Evolutionary conservation across 305 asterid genomes (phyloP).

Genomic region (Euphrasia arctica): DNA sequence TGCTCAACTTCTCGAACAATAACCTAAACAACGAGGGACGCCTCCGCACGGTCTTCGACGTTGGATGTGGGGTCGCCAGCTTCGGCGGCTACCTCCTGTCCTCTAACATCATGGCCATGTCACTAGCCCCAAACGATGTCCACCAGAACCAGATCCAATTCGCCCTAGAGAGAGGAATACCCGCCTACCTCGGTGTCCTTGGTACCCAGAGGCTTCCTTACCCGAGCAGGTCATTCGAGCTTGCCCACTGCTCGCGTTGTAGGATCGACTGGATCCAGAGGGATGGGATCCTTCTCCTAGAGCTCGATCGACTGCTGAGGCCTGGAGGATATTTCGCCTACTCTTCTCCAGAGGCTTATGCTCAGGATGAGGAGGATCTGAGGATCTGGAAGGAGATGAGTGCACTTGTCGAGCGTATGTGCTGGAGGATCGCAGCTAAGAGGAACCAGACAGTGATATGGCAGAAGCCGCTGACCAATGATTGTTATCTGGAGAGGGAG

Average conservation of each 20-base stretch:
- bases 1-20: constrained; percentile 65
- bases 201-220: constrained; percentile 88
- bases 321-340: constrained; percentile 87
- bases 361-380: constrained; percentile 80
- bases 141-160: constrained; percentile 93
- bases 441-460: constrained; percentile 85
- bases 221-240: constrained; percentile 87
- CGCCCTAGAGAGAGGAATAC: constrained; percentile 88
- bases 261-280: constrained; percentile 89
- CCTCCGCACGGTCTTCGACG: constrained; percentile 74
- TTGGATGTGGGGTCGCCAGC: constrained; percentile 92
- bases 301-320: constrained; percentile 75
- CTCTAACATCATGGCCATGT: constrained; percentile 72
- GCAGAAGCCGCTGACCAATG: constrained; percentile 72
- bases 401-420: constrained; percentile 76
- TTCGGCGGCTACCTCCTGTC: constrained; percentile 85
- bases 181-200: constrained; percentile 83
- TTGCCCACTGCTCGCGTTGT: constrained; percentile 88
- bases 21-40: constrained; percentile 66
- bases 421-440: constrained; percentile 78
- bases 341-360: constrained; percentile 87
- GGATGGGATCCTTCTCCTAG: constrained; percentile 81
- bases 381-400: constrained; percentile 80
- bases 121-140: constrained; percentile 86
- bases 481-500: constrained; percentile 58